Evolutionary conservation across 164 flowering plant genomes (phyloP), one percentile per base, ranked within the genome.

Genomic region (Liriodendron chinense): DNA sequence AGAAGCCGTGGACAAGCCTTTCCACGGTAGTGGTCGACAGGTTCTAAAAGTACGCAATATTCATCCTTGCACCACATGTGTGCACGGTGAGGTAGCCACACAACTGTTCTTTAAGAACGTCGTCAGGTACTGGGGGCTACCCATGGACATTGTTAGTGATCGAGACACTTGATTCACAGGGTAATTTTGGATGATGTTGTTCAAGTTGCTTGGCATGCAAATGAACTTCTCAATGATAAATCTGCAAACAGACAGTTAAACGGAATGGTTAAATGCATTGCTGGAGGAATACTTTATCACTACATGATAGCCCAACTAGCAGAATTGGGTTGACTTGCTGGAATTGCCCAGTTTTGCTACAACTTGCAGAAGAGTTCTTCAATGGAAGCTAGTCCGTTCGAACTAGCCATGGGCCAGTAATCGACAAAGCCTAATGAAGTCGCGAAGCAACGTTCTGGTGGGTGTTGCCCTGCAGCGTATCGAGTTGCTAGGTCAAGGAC

Each of bases 11-110:
- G 69, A 43, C 4, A 20, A 56, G 59, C 10, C 1, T 69, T 0
- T 70, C 73, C 1, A 74, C 74, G 69, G 69, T 77, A 23, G 65
- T 74, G 9, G 75, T 70, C 1, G 66, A 76, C 10, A 6, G 16
- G 8, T 80, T 76, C 34, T 76, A 69, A 1, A 76, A 76, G 72
- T 80, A 80, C 64, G 64, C 22, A 0, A 22, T 24, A 0, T 79
- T 75, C 25, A 66, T 75, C 2, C 47, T 21, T 0, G 68, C 65
- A 20, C 65, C 75, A 0, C 75, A 70, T 14, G 21, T 53, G 1
- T 12, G 18, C 9, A 24, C 47, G 22, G 34, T 10, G 56, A 69
- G 22, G 71, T 7, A 10, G 47, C 59, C 3, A 21, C 57, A 12
- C 26, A 73, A 14, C 13, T 63, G 47, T 62, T 73, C 23, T 63